Evolutionary conservation across 352 stramenopile genomes (phyloP), one percentile per base, ranked within the genome.

Genomic region (Globisporangium emineosum): DNA sequence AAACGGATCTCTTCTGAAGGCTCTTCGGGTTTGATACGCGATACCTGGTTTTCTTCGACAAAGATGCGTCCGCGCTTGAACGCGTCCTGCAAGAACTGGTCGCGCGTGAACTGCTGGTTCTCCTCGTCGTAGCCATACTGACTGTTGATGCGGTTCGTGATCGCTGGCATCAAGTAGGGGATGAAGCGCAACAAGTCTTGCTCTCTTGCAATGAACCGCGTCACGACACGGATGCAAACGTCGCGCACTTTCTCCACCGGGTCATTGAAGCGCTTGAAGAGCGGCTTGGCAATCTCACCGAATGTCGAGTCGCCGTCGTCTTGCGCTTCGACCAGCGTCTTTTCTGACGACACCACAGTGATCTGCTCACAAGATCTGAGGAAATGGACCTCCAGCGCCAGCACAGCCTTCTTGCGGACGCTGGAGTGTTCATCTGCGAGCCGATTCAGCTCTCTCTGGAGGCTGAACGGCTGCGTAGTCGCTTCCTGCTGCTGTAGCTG

Each of bases 261-360:
- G 64, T 93, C 86, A 55, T 91, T 93, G 57, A 95, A 93, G 29
- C 85, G 81, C 66, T 88, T 91, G 65, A 95, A 91, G 12, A 95
- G 66, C 23, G 80, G 72, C 52, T 93, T 93, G 43, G 81, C 82
- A 32, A 93, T 75, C 35, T 80, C 71, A 10, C 60, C 60, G 59
- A 94, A 86, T 0, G 35, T 40, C 1, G 21, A 12, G 0, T 23
- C 10, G 25, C 35, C 27, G 2, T 42, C 27, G 1, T 42, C 5
- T 23, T 42, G 8, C 43, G 29, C 2, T 12, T 21, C 30, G 4
- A 1, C 29, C 7, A 69, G 56, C 5, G 2, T 17, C 27, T 8
- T 49, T n/a, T 30, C 17, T 60, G 25, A 23, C 3, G 40, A 23
- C 21, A 23, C 5, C 0, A 47, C 40, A 21, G 23, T 43, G 23